Evolutionary conservation across 371 early-diverging fungal genomes (phyloP), one percentile per base, ranked within the genome.

Genomic region (Dentiscutata heterogama): DNA sequence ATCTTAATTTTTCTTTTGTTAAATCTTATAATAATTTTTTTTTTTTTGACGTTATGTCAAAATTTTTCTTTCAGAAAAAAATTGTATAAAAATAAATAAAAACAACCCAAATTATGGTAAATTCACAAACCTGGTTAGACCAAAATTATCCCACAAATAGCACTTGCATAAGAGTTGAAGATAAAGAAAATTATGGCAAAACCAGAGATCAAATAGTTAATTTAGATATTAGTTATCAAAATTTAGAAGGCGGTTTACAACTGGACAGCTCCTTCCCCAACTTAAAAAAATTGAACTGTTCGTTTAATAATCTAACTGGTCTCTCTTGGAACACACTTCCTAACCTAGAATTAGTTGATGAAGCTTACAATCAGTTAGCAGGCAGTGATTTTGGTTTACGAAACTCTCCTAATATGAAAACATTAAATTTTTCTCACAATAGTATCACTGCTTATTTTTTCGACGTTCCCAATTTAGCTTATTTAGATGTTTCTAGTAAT

Each of bases 61-160:
- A 35, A 35, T 1, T 35, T 35, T 35, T 35, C 35, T 1, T 35
- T 35, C 35, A 1, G 35, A n/a, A 35, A 35, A 35, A 35, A 35
- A 35, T 35, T 35, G 35, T 5, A 35, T 1, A 35, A 35, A 35
- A 35, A 35, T 1, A 35, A 35, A 35, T 2, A 35, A 0, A 2
- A 35, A n/a, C n/a, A n/a, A n/a, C n/a, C n/a, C 58, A 14, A 20
- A 58, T 1, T 54, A 74, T 74, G 56, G 75, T 58, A 74, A 74
- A 74, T 20, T 51, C 58, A 5, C 27, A 53, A 29, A 25, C 50
- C 25, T 74, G 74, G 46, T 53, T 74, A 5, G 54, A 74, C 31
- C 27, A 56, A 74, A 74, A 74, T 53, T 74, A 74, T 74, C 74
- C 74, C 25, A 39, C 58, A 58, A 14, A 58, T 20, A 14, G 58